phyloP scores from a whole-genome alignment of 1,284 basidiomycete genomes.

The Inonotus obliquus region DNA sequence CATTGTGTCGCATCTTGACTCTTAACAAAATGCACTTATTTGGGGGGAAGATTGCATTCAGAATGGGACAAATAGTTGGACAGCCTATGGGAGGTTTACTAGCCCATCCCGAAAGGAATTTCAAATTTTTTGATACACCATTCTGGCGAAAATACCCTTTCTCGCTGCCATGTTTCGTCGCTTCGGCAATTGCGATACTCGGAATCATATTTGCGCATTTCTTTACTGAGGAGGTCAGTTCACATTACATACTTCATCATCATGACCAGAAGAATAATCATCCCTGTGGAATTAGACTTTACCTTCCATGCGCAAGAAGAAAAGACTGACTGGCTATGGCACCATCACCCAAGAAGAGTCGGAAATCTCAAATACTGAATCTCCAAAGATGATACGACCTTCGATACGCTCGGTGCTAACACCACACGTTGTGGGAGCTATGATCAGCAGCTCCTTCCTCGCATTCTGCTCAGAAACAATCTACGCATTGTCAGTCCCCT shows the following conservation, averaged over 20 bases:
- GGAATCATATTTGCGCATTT: constrained; percentile 20
- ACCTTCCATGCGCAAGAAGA: constrained; percentile 15
- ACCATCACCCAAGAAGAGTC: neutral
- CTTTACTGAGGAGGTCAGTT: constrained; percentile 22
- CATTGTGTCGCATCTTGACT: neutral
- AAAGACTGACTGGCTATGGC: constrained; percentile 11
- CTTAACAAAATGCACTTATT: neutral
- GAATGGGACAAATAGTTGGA: constrained; percentile 20
- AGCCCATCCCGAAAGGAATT: constrained; percentile 22
- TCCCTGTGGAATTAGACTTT: constrained; percentile 3
- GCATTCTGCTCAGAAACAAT: constrained; percentile 19
- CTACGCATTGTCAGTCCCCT: constrained; percentile 17
- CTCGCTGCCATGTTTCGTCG: constrained; percentile 23
- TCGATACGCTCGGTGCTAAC: constrained; percentile 18
- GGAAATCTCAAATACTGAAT: neutral
- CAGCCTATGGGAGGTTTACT: constrained; percentile 24
- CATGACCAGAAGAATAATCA: neutral
- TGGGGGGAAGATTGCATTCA: constrained; percentile 14
- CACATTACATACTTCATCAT: neutral
- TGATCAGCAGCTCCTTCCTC: constrained; percentile 15
- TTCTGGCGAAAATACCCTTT: constrained; percentile 25
- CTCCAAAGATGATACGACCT: constrained; percentile 1
- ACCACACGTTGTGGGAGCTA: constrained; percentile 13
- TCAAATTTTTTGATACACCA: constrained; percentile 20
- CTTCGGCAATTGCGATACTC: constrained; percentile 21